phyloP scores from a whole-genome alignment of 139 green algal species.

The Spirogloea muscicola region DNA sequence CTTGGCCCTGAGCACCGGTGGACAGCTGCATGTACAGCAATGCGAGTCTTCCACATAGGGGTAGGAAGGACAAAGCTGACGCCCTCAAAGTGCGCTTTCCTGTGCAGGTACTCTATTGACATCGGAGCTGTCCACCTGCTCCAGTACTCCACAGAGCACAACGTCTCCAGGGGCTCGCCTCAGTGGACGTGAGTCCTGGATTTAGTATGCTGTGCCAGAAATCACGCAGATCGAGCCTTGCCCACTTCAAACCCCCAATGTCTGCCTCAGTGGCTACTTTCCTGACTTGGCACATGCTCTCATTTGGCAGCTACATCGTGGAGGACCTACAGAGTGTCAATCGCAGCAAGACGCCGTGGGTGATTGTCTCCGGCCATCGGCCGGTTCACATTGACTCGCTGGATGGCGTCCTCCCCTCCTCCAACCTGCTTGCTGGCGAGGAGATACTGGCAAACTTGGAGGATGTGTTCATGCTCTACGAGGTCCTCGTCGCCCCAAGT shows the following conservation, averaged over 20 bases:
- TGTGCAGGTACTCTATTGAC: slow-evolving; percentile 74
- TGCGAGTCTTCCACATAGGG: too few relatives aligned
- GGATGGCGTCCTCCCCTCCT: slow-evolving; percentile 59
- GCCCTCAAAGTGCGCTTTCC: too few relatives aligned
- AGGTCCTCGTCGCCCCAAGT: background rate
- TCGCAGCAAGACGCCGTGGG: slow-evolving; percentile 69
- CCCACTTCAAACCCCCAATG: too few relatives aligned
- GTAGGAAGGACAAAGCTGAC: too few relatives aligned
- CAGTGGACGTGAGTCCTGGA: background rate
- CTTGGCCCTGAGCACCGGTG: too few relatives aligned
- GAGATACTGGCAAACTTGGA: background rate
- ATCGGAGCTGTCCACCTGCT: slow-evolving; percentile 68
- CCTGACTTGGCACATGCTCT: too few relatives aligned
- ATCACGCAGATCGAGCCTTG: too few relatives aligned
- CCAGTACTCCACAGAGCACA: slow-evolving; percentile 72
- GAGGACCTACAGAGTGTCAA: slow-evolving; percentile 64
- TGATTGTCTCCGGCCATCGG: slow-evolving; percentile 67
- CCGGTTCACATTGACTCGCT: slow-evolving; percentile 78
- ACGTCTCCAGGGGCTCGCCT: slow-evolving; percentile 39
- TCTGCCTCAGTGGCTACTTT: too few relatives aligned
- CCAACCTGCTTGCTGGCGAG: slow-evolving; percentile 9
- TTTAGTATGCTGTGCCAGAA: background rate
- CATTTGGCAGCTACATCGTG: too few relatives aligned
- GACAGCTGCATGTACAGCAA: too few relatives aligned
- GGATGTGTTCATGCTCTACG: background rate